Conservation (phyloP, 768 basidiomycete species). For the Boletus vinaceobasis region DNA sequence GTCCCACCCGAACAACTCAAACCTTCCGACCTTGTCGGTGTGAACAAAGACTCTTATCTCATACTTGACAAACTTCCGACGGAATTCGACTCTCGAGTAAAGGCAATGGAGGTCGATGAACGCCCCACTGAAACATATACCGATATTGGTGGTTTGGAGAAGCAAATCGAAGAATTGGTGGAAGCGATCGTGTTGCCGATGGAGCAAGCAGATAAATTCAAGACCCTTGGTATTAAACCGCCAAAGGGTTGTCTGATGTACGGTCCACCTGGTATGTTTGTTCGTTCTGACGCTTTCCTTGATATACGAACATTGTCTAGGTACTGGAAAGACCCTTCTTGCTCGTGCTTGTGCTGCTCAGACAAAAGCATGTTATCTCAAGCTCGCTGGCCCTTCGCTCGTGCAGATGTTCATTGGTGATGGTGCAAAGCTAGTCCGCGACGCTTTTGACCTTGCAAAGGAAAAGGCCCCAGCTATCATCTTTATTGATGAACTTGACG, state of each 20-base stretch:
- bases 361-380: slow-evolving; percentile 96
- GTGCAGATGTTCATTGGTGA: slow-evolving; percentile 99
- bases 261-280: slow-evolving; percentile 80
- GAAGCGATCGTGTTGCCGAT: slow-evolving; percentile 98
- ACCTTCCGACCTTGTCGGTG: slow-evolving; percentile 94
- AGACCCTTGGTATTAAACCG: slow-evolving; percentile 94
- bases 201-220: slow-evolving; percentile 98
- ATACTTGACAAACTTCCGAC: slow-evolving; percentile 93
- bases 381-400: slow-evolving; percentile 94
- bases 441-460: slow-evolving; percentile 97
- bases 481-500: slow-evolving; percentile 97
- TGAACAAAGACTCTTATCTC: slow-evolving; percentile 99
- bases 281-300: background rate
- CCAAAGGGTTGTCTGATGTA: slow-evolving; percentile 99
- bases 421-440: slow-evolving; percentile 97
- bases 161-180: slow-evolving; percentile 97
- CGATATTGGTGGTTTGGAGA: slow-evolving; percentile 96
- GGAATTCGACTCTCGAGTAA: slow-evolving; percentile 97
- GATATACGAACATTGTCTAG: slow-evolving; percentile 30
- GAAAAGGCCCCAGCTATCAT: slow-evolving; percentile 99
- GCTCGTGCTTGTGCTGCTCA: slow-evolving; percentile 98
- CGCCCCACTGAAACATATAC: slow-evolving; percentile 96
- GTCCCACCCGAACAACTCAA: slow-evolving; percentile 88
- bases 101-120: slow-evolving; percentile 99
- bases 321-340: slow-evolving; percentile 96